Evolutionary conservation across 202 grass and related monocot species (phyloP).

Genomic region (Panicum hallii): DNA sequence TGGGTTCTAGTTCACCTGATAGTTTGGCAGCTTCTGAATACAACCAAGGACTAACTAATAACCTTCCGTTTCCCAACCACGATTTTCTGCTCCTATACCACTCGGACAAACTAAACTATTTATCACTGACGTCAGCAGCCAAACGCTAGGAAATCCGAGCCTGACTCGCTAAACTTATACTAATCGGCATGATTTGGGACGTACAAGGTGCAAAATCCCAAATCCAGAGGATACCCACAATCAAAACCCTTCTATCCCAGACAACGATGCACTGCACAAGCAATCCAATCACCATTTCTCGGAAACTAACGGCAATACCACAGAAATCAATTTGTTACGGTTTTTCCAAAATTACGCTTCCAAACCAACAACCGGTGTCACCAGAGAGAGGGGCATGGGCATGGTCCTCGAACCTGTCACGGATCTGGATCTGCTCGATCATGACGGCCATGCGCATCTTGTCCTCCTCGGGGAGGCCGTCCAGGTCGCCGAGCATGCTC

Average conservation of each 20-base stretch:
- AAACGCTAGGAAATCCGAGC: background rate
- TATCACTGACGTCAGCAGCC: background rate
- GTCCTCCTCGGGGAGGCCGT: slow-evolving; percentile 87
- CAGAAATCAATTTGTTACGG: background rate
- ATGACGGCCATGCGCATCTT: slow-evolving; percentile 86
- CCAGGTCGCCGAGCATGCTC: slow-evolving; percentile 90
- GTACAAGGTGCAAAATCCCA: background rate
- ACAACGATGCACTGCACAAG: background rate
- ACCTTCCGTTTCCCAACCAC: background rate
- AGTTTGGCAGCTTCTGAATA: background rate
- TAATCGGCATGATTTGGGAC: background rate
- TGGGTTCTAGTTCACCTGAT: background rate
- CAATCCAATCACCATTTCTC: background rate
- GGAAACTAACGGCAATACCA: background rate
- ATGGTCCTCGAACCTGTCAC: slow-evolving; percentile 66
- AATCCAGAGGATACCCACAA: background rate
- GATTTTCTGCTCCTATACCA: background rate
- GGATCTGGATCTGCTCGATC: slow-evolving; percentile 96
- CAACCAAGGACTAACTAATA: background rate
- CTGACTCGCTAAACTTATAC: background rate
- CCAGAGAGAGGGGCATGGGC: background rate
- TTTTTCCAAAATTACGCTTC: background rate
- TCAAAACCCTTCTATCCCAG: background rate
- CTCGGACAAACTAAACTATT: background rate
- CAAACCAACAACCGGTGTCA: background rate